Evolutionary conservation across 305 asterid species (phyloP), one percentile per base, ranked within the genome.

Genomic region (Ajuga reptans): DNA sequence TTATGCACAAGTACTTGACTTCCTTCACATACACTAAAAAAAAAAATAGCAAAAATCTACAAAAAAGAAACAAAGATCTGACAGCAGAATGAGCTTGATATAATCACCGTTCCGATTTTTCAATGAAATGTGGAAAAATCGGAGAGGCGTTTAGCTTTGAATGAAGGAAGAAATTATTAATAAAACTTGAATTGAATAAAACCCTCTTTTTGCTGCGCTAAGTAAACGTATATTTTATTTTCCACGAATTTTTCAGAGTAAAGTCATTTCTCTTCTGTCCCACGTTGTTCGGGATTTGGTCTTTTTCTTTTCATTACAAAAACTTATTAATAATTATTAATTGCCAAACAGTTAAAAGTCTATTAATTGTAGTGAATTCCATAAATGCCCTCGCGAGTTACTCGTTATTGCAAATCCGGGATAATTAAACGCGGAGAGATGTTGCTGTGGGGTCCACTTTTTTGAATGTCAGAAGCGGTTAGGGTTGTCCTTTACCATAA

Each of bases 221-320:
- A 82, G 81, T 76, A 69, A 77, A 72, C 77, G 82, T 51, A 47
- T 53, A 47, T 17, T 51, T 58, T 4, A 55, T 73, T 61, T 39
- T 53, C 18, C 33, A 10, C 45, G 27, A 31, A 34, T 49, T 33
- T 56, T 68, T 60, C 62, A 9, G 27, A 46, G 16, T 36, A 64
- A 62, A 69, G 75, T 58, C 74, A 43, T 54, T 67, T 67, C 59
- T 53, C 70, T 68, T 79, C 82, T 64, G 73, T 70, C 82, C 79
- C 84, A 75, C 84, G 80, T 77, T 81, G 83, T 79, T 79, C 73
- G 84, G 81, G 84, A 77, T 84, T 75, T 67, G 81, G 80, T 81
- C 85, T 77, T 75, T 64, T 55, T 64, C 15, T 10, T 29, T 43
- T 58, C 33, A 41, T 24, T 64, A 51, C 29, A 15, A 4, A 15